These are phyloP conservation scores for Aspergillus sp. DNA, from an alignment of 2,329 filamentous ascomycete genomes.

Conservation along the genomic window DNA sequence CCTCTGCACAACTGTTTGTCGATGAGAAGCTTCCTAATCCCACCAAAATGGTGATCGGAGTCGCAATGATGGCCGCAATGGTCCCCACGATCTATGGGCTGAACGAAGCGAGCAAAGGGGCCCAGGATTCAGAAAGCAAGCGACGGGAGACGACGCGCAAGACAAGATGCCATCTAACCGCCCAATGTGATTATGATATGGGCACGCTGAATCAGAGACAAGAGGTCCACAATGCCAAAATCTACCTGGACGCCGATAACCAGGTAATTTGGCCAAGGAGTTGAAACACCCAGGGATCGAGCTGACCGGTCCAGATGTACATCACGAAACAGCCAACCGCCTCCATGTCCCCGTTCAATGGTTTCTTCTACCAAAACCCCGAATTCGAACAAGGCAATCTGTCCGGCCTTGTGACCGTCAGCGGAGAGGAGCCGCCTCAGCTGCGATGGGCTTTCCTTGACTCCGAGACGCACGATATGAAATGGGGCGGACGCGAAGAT, in stretches of 20 bases:
- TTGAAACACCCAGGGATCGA: not conserved
- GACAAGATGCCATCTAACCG: slow-evolving; percentile 1
- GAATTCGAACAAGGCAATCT: slow-evolving; percentile 7
- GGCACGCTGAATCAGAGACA: not conserved
- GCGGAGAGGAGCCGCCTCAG: slow-evolving; percentile 5
- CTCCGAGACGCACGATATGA: slow-evolving; percentile 7
- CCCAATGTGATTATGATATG: not conserved
- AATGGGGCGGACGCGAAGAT: slow-evolving; percentile 9
- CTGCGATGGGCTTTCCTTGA: slow-evolving; percentile 11
- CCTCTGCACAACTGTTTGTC: too few species aligned
- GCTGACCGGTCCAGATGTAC: slow-evolving; percentile 4
- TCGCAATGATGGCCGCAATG: slow-evolving; percentile 12
- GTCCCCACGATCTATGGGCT: slow-evolving; percentile 10
- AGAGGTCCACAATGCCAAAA: slow-evolving; percentile 8
- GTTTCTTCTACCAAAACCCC: slow-evolving; percentile 3
- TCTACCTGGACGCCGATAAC: slow-evolving; percentile 7
- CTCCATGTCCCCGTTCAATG: slow-evolving; percentile 6
- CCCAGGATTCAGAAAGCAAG: slow-evolving; percentile 5
- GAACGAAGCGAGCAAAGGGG: slow-evolving; percentile 9
- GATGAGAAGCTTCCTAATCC: not conserved
- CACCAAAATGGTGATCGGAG: slow-evolving; percentile 10
- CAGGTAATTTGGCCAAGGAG: not conserved
- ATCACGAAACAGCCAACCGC: slow-evolving; percentile 3
- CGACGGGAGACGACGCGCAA: slow-evolving; percentile 4
- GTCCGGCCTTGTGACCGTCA: slow-evolving; percentile 3